A percentile compares a stretch with the other conserved stretches of the same genome.
Conservation (phyloP, 805 yeast species). For the Ogataea glucozyma region DNA sequence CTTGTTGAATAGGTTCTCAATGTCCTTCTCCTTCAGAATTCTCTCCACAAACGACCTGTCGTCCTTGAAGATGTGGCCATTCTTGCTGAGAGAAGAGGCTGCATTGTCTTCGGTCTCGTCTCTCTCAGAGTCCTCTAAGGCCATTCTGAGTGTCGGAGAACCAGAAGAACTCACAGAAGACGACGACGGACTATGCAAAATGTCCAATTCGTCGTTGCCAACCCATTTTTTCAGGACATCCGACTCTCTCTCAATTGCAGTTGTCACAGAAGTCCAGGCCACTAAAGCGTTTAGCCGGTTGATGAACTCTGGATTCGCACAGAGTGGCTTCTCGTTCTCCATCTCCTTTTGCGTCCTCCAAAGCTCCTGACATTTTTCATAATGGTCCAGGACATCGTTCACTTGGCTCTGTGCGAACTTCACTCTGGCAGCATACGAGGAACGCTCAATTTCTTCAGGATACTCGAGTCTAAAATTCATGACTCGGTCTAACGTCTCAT, state of each 20-base stretch:
- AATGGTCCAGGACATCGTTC: constrained; percentile 53
- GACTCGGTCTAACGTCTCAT: constrained; percentile 69
- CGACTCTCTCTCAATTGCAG: constrained; percentile 64
- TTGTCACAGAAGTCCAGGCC: constrained; percentile 80
- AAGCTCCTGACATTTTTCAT: constrained; percentile 66
- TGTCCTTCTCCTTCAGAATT: constrained; percentile 76
- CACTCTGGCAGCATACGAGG: constrained; percentile 28
- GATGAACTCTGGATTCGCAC: constrained; percentile 63
- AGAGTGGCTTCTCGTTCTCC: constrained; percentile 73
- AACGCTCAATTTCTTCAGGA: constrained; percentile 29
- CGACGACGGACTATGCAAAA: constrained; percentile 38
- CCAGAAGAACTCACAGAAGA: constrained; percentile 16
- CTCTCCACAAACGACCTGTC: constrained; percentile 79
- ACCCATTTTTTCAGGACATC: constrained; percentile 73
- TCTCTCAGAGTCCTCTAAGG: neutral
- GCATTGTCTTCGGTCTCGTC: constrained; percentile 11
- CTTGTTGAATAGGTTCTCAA: constrained; percentile 67
- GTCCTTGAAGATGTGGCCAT: constrained; percentile 49
- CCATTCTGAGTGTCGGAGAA: constrained; percentile 1
- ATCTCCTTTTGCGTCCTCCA: constrained; percentile 83
- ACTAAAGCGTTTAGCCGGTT: constrained; percentile 71
- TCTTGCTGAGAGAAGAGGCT: constrained; percentile 12
- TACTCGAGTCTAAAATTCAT: constrained; percentile 59
- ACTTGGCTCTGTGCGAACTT: constrained; percentile 51
- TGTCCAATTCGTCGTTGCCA: constrained; percentile 77